Evolutionary conservation across 805 yeast species (phyloP).

Genomic region (Candida verbasci): DNA sequence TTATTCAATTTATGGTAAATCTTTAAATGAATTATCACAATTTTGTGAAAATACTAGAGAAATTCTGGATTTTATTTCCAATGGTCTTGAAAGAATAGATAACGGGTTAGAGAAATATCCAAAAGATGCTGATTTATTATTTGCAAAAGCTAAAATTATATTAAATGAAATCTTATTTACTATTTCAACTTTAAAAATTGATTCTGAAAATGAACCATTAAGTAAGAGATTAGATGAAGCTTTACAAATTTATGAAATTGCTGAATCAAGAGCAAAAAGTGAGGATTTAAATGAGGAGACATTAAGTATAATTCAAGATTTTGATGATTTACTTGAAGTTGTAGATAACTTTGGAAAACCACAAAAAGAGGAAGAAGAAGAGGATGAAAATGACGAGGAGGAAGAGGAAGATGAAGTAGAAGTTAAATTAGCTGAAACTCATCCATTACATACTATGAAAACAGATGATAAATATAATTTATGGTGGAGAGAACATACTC

Average conservation of each 20-base stretch:
- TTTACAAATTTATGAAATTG: constrained; percentile 41
- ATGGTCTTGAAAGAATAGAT: constrained; percentile 66
- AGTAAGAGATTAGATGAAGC: constrained; percentile 42
- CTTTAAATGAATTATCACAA: constrained; percentile 60
- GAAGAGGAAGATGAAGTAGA: constrained; percentile 25
- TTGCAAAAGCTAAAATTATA: constrained; percentile 53
- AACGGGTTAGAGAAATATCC: constrained; percentile 52
- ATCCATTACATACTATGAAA: constrained; percentile 50
- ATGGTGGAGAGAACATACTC: constrained; percentile 53
- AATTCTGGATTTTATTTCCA: constrained; percentile 57
- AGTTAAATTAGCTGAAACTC: constrained; percentile 41
- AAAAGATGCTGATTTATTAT: constrained; percentile 41
- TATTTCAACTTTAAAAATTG: constrained; percentile 44
- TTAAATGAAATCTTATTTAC: constrained; percentile 56
- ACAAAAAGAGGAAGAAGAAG: constrained; percentile 18
- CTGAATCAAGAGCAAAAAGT: constrained; percentile 26
- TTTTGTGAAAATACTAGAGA: constrained; percentile 38
- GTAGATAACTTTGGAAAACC: constrained; percentile 58
- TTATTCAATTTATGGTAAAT: constrained; percentile 69
- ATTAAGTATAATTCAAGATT: constrained; percentile 50
- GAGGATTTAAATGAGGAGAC: constrained; percentile 36
- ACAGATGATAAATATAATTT: constrained; percentile 42
- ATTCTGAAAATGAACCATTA: constrained; percentile 25
- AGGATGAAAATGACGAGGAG: constrained; percentile 16
- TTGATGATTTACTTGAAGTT: constrained; percentile 68